Evolutionary conservation across 2,329 filamentous ascomycete species (phyloP).

Genomic region (Daldinia sp.): DNA sequence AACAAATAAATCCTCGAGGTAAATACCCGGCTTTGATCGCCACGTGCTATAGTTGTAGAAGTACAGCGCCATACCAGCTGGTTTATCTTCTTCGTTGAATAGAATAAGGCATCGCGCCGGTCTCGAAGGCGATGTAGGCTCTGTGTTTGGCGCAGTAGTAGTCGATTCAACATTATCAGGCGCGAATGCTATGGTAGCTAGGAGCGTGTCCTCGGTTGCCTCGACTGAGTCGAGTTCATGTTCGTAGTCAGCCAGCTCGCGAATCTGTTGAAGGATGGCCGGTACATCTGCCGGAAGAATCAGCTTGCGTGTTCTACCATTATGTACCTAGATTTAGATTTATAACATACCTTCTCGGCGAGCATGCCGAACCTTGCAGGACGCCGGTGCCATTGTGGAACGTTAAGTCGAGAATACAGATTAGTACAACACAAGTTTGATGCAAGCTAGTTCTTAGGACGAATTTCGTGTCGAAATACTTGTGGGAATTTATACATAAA

Average conservation of each 20-base stretch:
- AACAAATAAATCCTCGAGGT: conserved; percentile 94
- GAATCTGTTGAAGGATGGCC: conserved; percentile 83
- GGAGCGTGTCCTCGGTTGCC: conserved; percentile 80
- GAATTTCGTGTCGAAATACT: not conserved
- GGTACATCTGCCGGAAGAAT: conserved; percentile 73
- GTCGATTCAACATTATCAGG: conserved; percentile 59
- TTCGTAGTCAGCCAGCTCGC: conserved; percentile 89
- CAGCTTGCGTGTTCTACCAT: conserved; percentile 17
- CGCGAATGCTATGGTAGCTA: conserved; percentile 83
- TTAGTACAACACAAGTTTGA: not conserved
- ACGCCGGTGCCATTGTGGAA: conserved; percentile 52
- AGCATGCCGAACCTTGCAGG: conserved; percentile 66
- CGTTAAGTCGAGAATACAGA: not conserved
- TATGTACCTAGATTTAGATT: not conserved
- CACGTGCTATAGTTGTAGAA: conserved; percentile 98
- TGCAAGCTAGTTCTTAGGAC: not conserved
- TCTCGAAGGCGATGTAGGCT: conserved; percentile 65
- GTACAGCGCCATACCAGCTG: conserved; percentile 85
- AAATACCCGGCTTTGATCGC: conserved; percentile 87
- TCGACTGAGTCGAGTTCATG: conserved; percentile 79
- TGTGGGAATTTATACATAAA: conserved; percentile 18
- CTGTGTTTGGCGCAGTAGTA: conserved; percentile 58
- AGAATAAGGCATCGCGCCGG: conserved; percentile 83
- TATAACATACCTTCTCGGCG: conserved; percentile 65
- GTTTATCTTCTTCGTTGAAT: conserved; percentile 60